A percentile compares a stretch with the other conserved stretches of the same genome.
phyloP scores from a whole-genome alignment of 805 yeast species.

The Cyberlindnera maclurae region DNA sequence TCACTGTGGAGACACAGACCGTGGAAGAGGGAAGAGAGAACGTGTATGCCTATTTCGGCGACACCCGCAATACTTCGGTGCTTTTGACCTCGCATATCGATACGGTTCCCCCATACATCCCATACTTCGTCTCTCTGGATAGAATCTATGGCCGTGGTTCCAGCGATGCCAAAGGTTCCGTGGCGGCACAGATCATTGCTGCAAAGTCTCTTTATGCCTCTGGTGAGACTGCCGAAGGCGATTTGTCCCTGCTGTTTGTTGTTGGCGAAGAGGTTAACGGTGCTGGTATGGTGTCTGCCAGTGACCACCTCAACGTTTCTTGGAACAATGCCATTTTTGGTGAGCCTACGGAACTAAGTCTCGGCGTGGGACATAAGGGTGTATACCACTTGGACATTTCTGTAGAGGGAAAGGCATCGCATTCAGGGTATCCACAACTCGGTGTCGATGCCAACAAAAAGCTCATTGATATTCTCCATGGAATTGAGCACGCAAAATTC shows the following conservation, averaged over 20 bases:
- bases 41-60: slow-evolving; percentile 50
- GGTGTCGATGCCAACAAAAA: slow-evolving; percentile 59
- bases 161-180: slow-evolving; percentile 65
- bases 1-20: slow-evolving; percentile 43
- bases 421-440: slow-evolving; percentile 64
- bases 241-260: slow-evolving; percentile 51
- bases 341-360: slow-evolving; percentile 65
- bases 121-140: slow-evolving; percentile 39
- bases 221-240: slow-evolving; percentile 41
- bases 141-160: slow-evolving; percentile 60
- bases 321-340: slow-evolving; percentile 67
- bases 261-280: slow-evolving; percentile 72
- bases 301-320: slow-evolving; percentile 26
- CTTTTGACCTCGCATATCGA: slow-evolving; percentile 61
- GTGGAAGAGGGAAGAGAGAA: slow-evolving; percentile 35
- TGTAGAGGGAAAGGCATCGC: slow-evolving; percentile 53
- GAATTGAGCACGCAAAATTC: slow-evolving; percentile 35
- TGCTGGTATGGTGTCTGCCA: slow-evolving; percentile 48
- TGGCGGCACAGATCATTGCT: slow-evolving; percentile 55
- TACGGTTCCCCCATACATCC: slow-evolving; percentile 63
- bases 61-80: slow-evolving; percentile 36
- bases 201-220: slow-evolving; percentile 37
- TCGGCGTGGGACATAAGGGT: slow-evolving; percentile 70
- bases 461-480: slow-evolving; percentile 42
- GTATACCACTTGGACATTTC: slow-evolving; percentile 33